phyloP scores from a whole-genome alignment of 352 stramenopile species.

The Globisporangium abappressorium region DNA sequence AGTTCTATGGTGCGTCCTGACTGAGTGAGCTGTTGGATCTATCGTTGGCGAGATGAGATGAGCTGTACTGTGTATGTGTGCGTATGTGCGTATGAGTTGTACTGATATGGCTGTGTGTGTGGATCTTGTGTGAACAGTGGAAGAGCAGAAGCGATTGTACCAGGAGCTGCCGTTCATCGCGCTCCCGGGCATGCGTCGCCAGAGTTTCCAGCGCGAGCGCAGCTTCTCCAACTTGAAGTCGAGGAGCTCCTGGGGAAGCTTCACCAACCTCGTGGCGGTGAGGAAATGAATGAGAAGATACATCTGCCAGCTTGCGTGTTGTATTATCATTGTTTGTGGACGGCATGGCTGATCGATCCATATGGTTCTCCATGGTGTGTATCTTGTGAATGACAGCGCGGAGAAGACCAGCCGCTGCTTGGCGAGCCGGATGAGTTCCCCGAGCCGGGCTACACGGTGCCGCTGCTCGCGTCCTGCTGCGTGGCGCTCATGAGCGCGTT shows the following conservation, averaged over 20 bases:
- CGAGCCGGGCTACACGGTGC: constrained; percentile 64
- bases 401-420: constrained; percentile 71
- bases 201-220: constrained; percentile 70
- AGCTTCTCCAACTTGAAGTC: constrained; percentile 70
- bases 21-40: too few species aligned
- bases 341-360: not conserved
- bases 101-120: not conserved
- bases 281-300: not conserved
- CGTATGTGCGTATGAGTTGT: not conserved
- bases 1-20: constrained; percentile 59
- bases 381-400: constrained; percentile 26
- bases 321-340: not conserved
- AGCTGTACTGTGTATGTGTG: not conserved
- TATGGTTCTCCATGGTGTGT: not conserved
- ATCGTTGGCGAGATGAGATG: not conserved
- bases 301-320: not conserved
- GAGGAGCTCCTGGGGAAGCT: constrained; percentile 53
- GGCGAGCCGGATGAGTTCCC: constrained; percentile 55
- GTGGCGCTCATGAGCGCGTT: constrained; percentile 70
- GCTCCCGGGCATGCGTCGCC: constrained; percentile 63
- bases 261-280: constrained; percentile 42
- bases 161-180: constrained; percentile 73
- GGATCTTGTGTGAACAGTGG: constrained; percentile 27
- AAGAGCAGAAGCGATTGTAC: constrained; percentile 72
- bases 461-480: constrained; percentile 59